phyloP scores from a whole-genome alignment of 2,329 filamentous ascomycete genomes.

The Talaromyces sp. region DNA sequence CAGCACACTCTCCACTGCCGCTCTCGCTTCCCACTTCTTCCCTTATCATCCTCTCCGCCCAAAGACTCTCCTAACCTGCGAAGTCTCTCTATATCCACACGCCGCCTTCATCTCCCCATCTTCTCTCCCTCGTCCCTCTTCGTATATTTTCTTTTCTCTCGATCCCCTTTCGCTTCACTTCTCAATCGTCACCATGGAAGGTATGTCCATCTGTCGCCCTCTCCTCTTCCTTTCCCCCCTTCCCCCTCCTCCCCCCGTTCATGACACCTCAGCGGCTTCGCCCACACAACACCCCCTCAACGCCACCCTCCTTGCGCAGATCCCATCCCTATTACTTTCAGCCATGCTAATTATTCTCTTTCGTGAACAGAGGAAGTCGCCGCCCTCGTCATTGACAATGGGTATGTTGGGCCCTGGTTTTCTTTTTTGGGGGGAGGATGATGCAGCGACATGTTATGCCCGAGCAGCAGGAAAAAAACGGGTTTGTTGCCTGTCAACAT shows the following conservation, averaged over 20 bases:
- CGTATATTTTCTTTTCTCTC: conserved; percentile 12
- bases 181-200: conserved; percentile 54
- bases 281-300: conserved; percentile 14
- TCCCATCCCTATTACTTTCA: neutral
- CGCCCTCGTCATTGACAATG: conserved; percentile 99
- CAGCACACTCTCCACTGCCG: conserved; percentile 9
- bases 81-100: conserved; percentile 11
- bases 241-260: conserved; percentile 14
- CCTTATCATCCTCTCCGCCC: conserved; percentile 11
- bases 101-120: conserved; percentile 12
- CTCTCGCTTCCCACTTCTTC: conserved; percentile 10
- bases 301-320: conserved; percentile 11
- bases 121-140: conserved; percentile 9
- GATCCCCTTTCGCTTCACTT: conserved; percentile 16
- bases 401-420: conserved; percentile 64
- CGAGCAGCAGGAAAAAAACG: neutral
- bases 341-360: conserved; percentile 34
- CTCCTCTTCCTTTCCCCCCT: neutral
- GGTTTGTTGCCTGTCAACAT: neutral
- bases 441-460: neutral
- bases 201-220: conserved; percentile 43
- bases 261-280: conserved; percentile 26
- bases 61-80: conserved; percentile 5
- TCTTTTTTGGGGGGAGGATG: neutral
- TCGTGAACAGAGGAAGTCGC: conserved; percentile 88